phyloP scores from a whole-genome alignment of 2,329 filamentous ascomycete genomes.

The Myotisia sp. region DNA sequence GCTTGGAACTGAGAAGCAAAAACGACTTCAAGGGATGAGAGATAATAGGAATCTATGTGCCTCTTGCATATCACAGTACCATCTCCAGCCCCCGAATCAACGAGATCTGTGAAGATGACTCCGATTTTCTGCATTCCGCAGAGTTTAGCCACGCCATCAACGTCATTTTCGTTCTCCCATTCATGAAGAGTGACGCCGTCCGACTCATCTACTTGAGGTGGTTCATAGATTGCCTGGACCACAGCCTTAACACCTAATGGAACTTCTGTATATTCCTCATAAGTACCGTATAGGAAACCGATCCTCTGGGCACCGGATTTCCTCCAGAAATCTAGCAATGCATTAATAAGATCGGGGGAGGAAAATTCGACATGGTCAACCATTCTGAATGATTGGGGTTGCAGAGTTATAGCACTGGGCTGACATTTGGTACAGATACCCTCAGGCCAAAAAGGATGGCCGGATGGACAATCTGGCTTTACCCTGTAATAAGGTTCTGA shows the following conservation, averaged over 20 bases:
- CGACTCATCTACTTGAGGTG: constrained; percentile 74
- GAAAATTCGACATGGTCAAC: constrained; percentile 97
- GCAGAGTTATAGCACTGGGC: constrained; percentile 87
- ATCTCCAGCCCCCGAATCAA: constrained; percentile 66
- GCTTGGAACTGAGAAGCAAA: constrained; percentile 83
- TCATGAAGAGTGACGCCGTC: constrained; percentile 75
- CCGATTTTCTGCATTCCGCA: constrained; percentile 83
- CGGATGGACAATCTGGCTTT: constrained; percentile 74
- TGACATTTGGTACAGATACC: constrained; percentile 98
- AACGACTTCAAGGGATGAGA: constrained; percentile 80
- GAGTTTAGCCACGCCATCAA: constrained; percentile 64
- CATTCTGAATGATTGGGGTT: constrained; percentile 88
- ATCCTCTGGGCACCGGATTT: constrained; percentile 72
- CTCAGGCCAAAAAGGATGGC: constrained; percentile 84
- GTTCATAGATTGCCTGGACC: constrained; percentile 93
- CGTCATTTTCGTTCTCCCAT: constrained; percentile 71
- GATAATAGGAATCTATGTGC: constrained; percentile 86
- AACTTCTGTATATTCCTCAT: constrained; percentile 81
- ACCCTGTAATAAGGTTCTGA: constrained; percentile 89
- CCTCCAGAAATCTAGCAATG: constrained; percentile 85
- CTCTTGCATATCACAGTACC: constrained; percentile 87
- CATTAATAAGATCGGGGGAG: constrained; percentile 67
- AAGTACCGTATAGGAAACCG: constrained; percentile 81
- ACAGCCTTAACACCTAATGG: constrained; percentile 89
- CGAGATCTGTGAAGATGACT: constrained; percentile 85